Evolutionary conservation across 805 yeast species (phyloP).

Genomic region (Helenozyma baotianmanensis): DNA sequence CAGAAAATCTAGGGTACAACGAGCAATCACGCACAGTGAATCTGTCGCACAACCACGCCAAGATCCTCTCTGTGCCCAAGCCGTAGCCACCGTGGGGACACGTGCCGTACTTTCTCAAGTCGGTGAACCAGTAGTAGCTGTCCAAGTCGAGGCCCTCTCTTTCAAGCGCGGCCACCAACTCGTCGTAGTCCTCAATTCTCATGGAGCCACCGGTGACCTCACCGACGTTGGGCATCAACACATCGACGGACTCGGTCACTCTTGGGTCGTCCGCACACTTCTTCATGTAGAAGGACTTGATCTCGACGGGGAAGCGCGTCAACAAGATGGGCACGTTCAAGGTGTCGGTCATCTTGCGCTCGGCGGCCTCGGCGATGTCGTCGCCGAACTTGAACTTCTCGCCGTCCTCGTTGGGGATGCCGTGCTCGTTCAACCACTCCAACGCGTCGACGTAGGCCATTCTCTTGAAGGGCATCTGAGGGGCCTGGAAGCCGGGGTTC

Average conservation of each 20-base stretch:
- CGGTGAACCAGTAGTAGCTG: conserved; percentile 94
- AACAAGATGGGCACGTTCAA: conserved; percentile 90
- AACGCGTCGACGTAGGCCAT: conserved; percentile 88
- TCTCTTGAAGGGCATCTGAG: conserved; percentile 83
- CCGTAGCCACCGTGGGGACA: conserved; percentile 99
- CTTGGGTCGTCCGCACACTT: conserved; percentile 84
- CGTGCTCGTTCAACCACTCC: conserved; percentile 95
- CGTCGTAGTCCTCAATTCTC: conserved; percentile 85
- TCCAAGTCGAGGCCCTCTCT: conserved; percentile 84
- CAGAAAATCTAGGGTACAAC: conserved; percentile 94
- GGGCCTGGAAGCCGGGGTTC: conserved; percentile 87
- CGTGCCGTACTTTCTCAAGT: conserved; percentile 94
- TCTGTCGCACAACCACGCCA: conserved; percentile 97
- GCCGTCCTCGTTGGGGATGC: conserved; percentile 91
- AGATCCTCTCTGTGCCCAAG: conserved; percentile 93
- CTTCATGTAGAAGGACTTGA: conserved; percentile 97
- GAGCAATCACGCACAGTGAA: conserved; percentile 98
- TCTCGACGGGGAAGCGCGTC: conserved; percentile 92
- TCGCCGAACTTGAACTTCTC: conserved; percentile 93
- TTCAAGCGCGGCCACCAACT: conserved; percentile 82
- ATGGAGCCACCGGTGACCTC: conserved; percentile 98
- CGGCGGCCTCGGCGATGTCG: conserved; percentile 99
- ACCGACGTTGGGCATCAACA: conserved; percentile 98
- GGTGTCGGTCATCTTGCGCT: conserved; percentile 95
- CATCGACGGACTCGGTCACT: conserved; percentile 98